These are phyloP conservation scores for Leptographium galeiforme DNA, from an alignment of 2,329 filamentous ascomycete genomes.

Conservation along the genomic window DNA sequence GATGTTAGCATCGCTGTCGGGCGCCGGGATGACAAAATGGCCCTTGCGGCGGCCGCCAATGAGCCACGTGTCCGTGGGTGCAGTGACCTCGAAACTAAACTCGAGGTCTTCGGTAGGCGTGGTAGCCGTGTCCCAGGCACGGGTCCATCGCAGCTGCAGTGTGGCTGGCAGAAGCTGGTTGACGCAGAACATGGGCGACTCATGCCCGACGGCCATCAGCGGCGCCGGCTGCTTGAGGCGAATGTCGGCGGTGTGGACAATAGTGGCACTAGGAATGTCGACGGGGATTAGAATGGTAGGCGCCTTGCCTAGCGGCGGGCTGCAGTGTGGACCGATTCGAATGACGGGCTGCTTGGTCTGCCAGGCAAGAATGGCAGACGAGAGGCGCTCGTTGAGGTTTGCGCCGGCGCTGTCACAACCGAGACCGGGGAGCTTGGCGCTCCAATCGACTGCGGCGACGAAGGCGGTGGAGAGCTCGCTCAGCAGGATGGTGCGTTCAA, in stretches of 20 bases:
- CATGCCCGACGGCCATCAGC: neutral
- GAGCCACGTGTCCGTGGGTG: conserved; percentile 66
- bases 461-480: conserved; percentile 36
- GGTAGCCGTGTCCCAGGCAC: conserved; percentile 42
- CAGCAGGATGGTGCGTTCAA: conserved; percentile 43
- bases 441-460: conserved; percentile 33
- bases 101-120: conserved; percentile 38
- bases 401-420: conserved; percentile 13
- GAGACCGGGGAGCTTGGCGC: conserved; percentile 34
- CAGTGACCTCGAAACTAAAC: conserved; percentile 73
- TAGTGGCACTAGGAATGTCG: conserved; percentile 69
- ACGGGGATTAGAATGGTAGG: conserved; percentile 75
- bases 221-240: conserved; percentile 24
- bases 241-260: conserved; percentile 70
- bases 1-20: conserved; percentile 7
- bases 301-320: conserved; percentile 22
- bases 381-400: conserved; percentile 17
- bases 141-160: conserved; percentile 49
- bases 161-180: conserved; percentile 54
- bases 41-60: conserved; percentile 70
- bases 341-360: conserved; percentile 21
- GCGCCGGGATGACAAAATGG: conserved; percentile 51
- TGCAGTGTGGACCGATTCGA: conserved; percentile 16
- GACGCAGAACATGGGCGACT: conserved; percentile 34
- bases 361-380: conserved; percentile 24